Conservation (phyloP, 2,329 filamentous ascomycete genomes). For the Colletotrichum sp. region DNA sequence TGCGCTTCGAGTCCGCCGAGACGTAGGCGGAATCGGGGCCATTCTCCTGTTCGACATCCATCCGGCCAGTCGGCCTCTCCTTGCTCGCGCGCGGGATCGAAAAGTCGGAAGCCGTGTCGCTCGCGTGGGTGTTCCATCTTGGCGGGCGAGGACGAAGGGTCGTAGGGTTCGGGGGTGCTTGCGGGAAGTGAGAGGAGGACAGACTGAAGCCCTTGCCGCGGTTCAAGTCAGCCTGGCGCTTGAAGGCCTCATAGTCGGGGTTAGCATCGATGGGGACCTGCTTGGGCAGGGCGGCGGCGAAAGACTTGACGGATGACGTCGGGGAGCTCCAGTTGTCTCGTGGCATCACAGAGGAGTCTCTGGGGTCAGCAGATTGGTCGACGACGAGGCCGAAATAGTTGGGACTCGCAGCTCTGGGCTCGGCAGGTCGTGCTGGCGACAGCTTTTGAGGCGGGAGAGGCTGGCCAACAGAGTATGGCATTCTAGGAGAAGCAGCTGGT, state of each 20-base stretch:
- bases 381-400: slow-evolving; percentile 86
- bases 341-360: slow-evolving; percentile 66
- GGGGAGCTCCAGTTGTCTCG: slow-evolving; percentile 78
- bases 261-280: slow-evolving; percentile 76
- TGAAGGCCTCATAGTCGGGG: slow-evolving; percentile 82
- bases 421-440: slow-evolving; percentile 42
- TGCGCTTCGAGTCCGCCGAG: slow-evolving; percentile 58
- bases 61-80: slow-evolving; percentile 26
- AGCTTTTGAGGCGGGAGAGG: slow-evolving; percentile 52
- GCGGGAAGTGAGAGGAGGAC: slow-evolving; percentile 48
- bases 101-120: slow-evolving; percentile 42
- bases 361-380: slow-evolving; percentile 61
- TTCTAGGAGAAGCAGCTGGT: slow-evolving; percentile 55
- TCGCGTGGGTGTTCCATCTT: slow-evolving; percentile 54
- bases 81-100: not conserved
- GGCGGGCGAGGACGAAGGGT: slow-evolving; percentile 45
- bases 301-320: slow-evolving; percentile 73
- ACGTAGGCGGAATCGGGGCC: slow-evolving; percentile 58
- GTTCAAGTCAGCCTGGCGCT: slow-evolving; percentile 72
- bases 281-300: slow-evolving; percentile 70
- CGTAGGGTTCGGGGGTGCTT: slow-evolving; percentile 31
- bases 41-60: slow-evolving; percentile 51
- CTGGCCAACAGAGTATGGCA: slow-evolving; percentile 60
- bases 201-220: slow-evolving; percentile 53
- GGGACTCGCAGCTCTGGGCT: slow-evolving; percentile 65